Evolutionary conservation across 352 stramenopile genomes (phyloP).

Genomic region (Saprolegnia diclina): DNA sequence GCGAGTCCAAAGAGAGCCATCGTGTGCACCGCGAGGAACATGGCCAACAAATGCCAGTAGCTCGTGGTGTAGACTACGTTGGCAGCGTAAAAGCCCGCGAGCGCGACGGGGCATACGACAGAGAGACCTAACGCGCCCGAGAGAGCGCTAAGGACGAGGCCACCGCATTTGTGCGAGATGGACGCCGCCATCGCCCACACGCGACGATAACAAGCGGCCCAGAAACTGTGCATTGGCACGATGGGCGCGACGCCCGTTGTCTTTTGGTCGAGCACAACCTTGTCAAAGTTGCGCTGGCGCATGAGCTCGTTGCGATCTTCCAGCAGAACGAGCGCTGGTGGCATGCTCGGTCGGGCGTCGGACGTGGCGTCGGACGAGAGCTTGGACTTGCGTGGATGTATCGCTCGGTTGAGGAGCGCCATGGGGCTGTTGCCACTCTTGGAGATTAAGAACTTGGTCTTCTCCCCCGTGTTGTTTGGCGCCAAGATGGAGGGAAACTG

Average conservation of each 20-base stretch:
- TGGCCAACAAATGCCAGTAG: background rate
- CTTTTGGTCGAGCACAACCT: background rate
- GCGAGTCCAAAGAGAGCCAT: conserved; percentile 6
- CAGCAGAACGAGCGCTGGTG: background rate
- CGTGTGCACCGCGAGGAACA: conserved; percentile 14
- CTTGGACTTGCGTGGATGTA: background rate
- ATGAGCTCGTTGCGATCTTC: conserved; percentile 9
- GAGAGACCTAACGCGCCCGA: background rate
- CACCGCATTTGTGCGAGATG: conserved; percentile 6
- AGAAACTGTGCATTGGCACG: background rate
- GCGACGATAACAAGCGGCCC: background rate
- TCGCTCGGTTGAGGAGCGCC: conserved; percentile 12
- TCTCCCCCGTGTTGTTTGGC: background rate
- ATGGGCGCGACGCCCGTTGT: background rate
- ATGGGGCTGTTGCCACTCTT: background rate
- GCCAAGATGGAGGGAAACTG: background rate
- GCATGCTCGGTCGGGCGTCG: background rate
- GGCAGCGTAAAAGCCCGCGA: conserved; percentile 22
- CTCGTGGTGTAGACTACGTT: background rate
- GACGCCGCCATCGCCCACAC: background rate
- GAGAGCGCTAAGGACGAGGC: conserved; percentile 1
- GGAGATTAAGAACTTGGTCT: background rate
- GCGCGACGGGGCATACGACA: conserved; percentile 1
- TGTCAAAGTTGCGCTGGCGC: conserved; percentile 21
- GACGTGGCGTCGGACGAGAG: background rate